phyloP scores from a whole-genome alignment of 306 rosid genomes.

The Rosa lucieae region DNA sequence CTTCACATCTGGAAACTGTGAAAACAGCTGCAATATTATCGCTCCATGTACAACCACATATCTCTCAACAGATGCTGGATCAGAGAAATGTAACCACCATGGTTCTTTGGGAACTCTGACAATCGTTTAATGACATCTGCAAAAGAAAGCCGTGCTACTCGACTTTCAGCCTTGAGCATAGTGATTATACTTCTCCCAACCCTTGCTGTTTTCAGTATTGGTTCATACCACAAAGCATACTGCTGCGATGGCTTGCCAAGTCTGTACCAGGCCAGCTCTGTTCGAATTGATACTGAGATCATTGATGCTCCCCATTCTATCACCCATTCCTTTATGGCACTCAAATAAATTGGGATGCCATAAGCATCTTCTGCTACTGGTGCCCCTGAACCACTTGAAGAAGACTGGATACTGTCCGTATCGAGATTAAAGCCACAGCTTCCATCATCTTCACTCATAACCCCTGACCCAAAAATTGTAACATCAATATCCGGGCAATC shows the following conservation, averaged over 20 bases:
- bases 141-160: slow-evolving; percentile 83
- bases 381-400: slow-evolving; percentile 47
- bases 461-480: slow-evolving; percentile 85
- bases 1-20: slow-evolving; percentile 71
- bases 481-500: slow-evolving; percentile 91
- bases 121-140: slow-evolving; percentile 65
- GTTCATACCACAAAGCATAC: slow-evolving; percentile 85
- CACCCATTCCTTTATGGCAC: slow-evolving; percentile 97
- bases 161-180: slow-evolving; percentile 75
- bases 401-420: slow-evolving; percentile 56
- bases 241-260: slow-evolving; percentile 92
- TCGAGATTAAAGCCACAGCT: slow-evolving; percentile 72
- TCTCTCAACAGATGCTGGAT: slow-evolving; percentile 65
- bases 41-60: slow-evolving; percentile 90
- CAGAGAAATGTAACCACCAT: slow-evolving; percentile 68
- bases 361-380: slow-evolving; percentile 48
- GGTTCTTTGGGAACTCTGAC: slow-evolving; percentile 45
- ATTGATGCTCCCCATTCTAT: slow-evolving; percentile 90
- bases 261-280: slow-evolving; percentile 98
- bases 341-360: slow-evolving; percentile 87
- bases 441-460: slow-evolving; percentile 85
- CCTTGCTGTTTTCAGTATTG: slow-evolving; percentile 80
- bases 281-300: slow-evolving; percentile 81
- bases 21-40: slow-evolving; percentile 82
- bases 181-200: slow-evolving; percentile 74